phyloP scores from a whole-genome alignment of 345 rosid genomes.

The Gossypium arboreum region DNA sequence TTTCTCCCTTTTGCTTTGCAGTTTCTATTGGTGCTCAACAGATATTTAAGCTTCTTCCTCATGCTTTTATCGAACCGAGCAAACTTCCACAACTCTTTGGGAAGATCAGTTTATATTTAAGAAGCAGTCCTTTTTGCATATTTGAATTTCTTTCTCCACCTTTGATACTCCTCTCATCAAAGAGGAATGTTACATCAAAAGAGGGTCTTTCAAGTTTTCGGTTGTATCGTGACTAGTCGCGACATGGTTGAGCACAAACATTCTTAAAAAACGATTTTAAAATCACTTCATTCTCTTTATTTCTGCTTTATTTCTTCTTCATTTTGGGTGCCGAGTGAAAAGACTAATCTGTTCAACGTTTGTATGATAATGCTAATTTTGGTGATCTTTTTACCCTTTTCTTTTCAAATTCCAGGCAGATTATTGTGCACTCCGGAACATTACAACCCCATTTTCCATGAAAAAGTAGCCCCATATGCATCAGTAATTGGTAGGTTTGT shows the following conservation, averaged over 20 bases:
- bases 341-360: background rate
- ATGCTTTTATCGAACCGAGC: conserved; percentile 69
- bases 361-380: background rate
- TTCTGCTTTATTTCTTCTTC: background rate
- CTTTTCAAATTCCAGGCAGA: conserved; percentile 51
- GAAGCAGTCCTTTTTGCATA: no score
- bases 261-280: conserved; percentile 47
- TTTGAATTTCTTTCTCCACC: background rate
- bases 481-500: conserved; percentile 64
- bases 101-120: conserved; percentile 30
- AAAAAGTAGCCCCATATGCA: conserved; percentile 69
- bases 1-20: conserved; percentile 9
- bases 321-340: background rate
- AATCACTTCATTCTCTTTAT: conserved; percentile 34
- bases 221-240: conserved; percentile 71
- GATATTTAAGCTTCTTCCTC: conserved; percentile 95
- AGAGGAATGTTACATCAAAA: conserved; percentile 39
- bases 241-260: conserved; percentile 78
- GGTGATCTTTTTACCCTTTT: background rate
- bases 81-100: conserved; percentile 68
- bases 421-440: conserved; percentile 90
- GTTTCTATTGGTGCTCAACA: conserved; percentile 88
- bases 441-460: conserved; percentile 70
- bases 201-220: conserved; percentile 73
- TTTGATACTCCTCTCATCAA: background rate